phyloP scores from a whole-genome alignment of 2,329 filamentous ascomycete species.

The Tolypocladium amazonense region DNA sequence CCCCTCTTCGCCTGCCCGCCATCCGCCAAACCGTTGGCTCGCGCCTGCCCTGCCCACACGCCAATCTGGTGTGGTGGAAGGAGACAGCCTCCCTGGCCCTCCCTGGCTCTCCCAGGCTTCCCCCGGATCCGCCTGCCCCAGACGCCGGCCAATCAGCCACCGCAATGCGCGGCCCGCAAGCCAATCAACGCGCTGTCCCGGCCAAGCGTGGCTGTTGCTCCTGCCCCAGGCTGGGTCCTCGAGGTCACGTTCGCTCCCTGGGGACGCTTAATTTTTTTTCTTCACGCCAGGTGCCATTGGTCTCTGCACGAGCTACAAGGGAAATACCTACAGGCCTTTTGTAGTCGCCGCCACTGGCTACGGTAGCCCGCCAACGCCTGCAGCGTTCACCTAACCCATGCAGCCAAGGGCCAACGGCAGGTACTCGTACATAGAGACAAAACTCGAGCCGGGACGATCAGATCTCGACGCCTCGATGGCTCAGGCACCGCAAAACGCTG shows the following conservation, averaged over 20 bases:
- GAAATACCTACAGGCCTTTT: background rate
- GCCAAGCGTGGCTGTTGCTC: constrained; percentile 3
- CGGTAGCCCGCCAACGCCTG: background rate
- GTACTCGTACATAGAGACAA: background rate
- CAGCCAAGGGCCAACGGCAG: background rate
- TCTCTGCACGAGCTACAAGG: background rate
- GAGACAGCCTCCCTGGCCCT: background rate
- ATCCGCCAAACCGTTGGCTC: too few relatives aligned
- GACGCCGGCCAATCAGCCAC: background rate
- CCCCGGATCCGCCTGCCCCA: background rate
- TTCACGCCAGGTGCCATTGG: background rate
- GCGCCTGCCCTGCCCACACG: too few relatives aligned
- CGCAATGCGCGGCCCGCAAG: constrained; percentile 2
- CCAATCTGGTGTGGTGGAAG: background rate
- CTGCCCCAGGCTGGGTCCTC: background rate
- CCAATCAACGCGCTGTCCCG: constrained; percentile 3
- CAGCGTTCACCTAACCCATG: constrained; percentile 2
- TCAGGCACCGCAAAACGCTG: background rate
- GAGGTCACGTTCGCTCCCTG: background rate
- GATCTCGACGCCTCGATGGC: background rate
- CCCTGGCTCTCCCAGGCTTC: background rate
- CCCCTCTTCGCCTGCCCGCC: background rate
- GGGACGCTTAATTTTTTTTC: background rate
- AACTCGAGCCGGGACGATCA: background rate
- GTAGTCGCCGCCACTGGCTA: too few relatives aligned